These are phyloP conservation scores for Multifurca ochricompacta DNA, from an alignment of 768 basidiomycete genomes.

Conservation along the genomic window DNA sequence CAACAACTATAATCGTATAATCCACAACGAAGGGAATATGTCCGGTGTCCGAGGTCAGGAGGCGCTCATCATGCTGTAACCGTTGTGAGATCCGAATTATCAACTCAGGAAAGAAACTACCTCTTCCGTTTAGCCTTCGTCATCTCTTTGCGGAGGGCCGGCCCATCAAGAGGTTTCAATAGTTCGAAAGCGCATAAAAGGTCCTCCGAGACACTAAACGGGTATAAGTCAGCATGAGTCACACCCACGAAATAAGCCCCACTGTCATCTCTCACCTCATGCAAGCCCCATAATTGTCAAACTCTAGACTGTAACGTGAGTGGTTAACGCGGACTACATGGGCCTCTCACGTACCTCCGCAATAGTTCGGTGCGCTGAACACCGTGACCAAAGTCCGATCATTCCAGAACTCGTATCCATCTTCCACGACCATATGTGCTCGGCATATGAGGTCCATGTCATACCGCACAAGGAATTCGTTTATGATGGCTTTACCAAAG, in stretches of 20 bases:
- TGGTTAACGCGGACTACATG: background rate
- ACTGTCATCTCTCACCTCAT: slow-evolving; percentile 59
- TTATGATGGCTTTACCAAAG: slow-evolving; percentile 96
- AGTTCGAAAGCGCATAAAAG: slow-evolving; percentile 95
- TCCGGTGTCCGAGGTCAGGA: slow-evolving; percentile 4
- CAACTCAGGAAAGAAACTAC: slow-evolving; percentile 29
- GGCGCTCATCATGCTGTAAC: slow-evolving; percentile 21
- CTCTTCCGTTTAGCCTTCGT: slow-evolving; percentile 98
- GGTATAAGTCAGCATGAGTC: background rate
- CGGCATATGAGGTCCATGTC: slow-evolving; percentile 99
- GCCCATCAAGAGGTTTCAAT: slow-evolving; percentile 90
- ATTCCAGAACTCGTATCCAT: slow-evolving; percentile 99
- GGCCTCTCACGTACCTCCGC: slow-evolving; percentile 65
- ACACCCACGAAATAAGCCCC: background rate
- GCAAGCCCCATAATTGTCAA: slow-evolving; percentile 92
- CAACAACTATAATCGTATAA: slow-evolving; percentile 21
- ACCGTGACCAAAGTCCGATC: slow-evolving; percentile 97
- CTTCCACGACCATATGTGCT: slow-evolving; percentile 99
- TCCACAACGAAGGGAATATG: background rate
- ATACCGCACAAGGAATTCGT: slow-evolving; percentile 88
- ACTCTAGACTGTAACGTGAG: slow-evolving; percentile 47
- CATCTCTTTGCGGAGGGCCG: slow-evolving; percentile 96
- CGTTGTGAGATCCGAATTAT: background rate
- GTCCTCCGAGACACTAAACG: slow-evolving; percentile 84
- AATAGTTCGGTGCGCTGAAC: slow-evolving; percentile 96